These are phyloP conservation scores for Pythium dissimile DNA, from an alignment of 352 stramenopile genomes.

Conservation along the genomic window DNA sequence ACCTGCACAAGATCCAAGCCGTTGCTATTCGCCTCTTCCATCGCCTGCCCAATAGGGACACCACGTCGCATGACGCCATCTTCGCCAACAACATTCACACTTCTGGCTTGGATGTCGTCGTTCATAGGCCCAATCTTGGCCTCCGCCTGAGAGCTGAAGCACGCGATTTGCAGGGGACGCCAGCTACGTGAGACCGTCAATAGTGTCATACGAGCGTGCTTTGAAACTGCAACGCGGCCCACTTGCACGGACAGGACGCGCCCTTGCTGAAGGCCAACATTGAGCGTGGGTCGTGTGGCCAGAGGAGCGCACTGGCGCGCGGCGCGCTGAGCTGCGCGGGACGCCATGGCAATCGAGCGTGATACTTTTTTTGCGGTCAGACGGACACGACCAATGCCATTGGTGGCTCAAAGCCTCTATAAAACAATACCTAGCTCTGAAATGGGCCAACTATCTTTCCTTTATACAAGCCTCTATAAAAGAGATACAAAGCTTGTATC, in stretches of 20 bases:
- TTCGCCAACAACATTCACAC: conserved; percentile 56
- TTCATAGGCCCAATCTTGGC: conserved; percentile 58
- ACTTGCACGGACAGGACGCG: not conserved
- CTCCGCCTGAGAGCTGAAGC: conserved; percentile 7
- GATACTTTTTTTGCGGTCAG: conserved; percentile 3
- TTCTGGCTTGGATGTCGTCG: conserved; percentile 45
- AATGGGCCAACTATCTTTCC: no score
- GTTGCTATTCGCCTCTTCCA: conserved; percentile 40
- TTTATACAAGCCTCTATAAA: no score
- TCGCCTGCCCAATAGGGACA: conserved; percentile 47
- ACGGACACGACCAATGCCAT: conserved; percentile 13
- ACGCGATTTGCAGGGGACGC: conserved; percentile 1
- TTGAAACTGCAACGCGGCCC: not conserved
- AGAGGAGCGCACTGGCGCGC: conserved; percentile 10
- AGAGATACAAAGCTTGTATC: no score
- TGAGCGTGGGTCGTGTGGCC: not conserved
- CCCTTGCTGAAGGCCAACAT: no score
- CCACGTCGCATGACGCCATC: conserved; percentile 43
- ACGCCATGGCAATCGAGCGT: conserved; percentile 6
- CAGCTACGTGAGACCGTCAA: not conserved
- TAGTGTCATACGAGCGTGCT: no score
- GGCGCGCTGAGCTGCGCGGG: not conserved
- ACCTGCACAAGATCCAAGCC: conserved; percentile 79
- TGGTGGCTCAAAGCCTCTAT: not conserved
- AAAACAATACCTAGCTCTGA: conserved; percentile 11